Conservation (phyloP, 1,139 yeast species). For the Geotrichum reessii region DNA sequence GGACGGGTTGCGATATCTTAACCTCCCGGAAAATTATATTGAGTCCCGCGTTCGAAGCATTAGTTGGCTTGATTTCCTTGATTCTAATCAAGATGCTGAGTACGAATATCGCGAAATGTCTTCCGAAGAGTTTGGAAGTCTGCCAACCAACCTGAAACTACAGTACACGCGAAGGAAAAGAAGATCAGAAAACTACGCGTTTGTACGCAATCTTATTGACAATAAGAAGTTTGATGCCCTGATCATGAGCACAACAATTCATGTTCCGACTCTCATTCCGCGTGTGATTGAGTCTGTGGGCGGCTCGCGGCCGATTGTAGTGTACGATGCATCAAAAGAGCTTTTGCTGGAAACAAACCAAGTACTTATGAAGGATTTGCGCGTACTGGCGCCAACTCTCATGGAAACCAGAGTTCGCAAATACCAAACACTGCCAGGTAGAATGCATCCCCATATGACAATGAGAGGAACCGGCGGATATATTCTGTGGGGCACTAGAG, state of each 20-base stretch:
- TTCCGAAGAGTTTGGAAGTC: slow-evolving; percentile 45
- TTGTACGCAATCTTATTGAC: slow-evolving; percentile 49
- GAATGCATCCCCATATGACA: slow-evolving; percentile 93
- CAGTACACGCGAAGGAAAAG: slow-evolving; percentile 64
- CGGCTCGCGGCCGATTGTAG: slow-evolving; percentile 82
- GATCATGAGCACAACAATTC: slow-evolving; percentile 65
- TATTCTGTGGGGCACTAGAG: slow-evolving; percentile 74
- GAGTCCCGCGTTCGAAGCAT: slow-evolving; percentile 58
- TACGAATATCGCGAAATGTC: slow-evolving; percentile 39
- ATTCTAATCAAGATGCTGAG: slow-evolving; percentile 57
- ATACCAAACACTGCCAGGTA: slow-evolving; percentile 89
- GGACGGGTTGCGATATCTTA: slow-evolving; percentile 60
- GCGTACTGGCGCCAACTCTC: slow-evolving; percentile 78
- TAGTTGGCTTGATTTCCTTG: slow-evolving; percentile 72
- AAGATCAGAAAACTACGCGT: slow-evolving; percentile 45
- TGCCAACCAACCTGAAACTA: slow-evolving; percentile 56
- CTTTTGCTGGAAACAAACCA: slow-evolving; percentile 67
- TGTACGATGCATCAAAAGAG: slow-evolving; percentile 80
- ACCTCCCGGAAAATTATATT: slow-evolving; percentile 49
- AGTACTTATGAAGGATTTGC: slow-evolving; percentile 54
- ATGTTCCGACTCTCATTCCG: slow-evolving; percentile 61
- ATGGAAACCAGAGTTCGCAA: slow-evolving; percentile 78
- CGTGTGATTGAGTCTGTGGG: slow-evolving; percentile 59
- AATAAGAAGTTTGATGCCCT: slow-evolving; percentile 67
- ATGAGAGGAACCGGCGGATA: slow-evolving; percentile 91